A percentile compares a stretch with the other conserved stretches of the same genome.
Evolutionary conservation across 2,329 filamentous ascomycete genomes (phyloP).

Genomic region (Ophiostoma australiae): DNA sequence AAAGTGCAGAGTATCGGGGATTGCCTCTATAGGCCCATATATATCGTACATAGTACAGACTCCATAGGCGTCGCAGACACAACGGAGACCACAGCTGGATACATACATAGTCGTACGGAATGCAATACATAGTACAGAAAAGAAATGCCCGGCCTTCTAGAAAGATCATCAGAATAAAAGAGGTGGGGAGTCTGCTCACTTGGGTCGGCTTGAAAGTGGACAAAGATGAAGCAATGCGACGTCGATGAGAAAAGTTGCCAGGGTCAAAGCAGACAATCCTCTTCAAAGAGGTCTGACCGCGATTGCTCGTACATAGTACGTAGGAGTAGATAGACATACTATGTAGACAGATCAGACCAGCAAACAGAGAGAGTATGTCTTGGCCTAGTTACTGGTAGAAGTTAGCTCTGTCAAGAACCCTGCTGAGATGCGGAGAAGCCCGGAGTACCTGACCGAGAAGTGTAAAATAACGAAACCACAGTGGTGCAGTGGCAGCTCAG

Average conservation of each 20-base stretch:
- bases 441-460: background rate
- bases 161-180: background rate
- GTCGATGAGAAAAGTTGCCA: background rate
- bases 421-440: slow-evolving; percentile 20
- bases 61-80: slow-evolving; percentile 1
- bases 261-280: background rate
- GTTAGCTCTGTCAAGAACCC: background rate
- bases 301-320: too few relatives aligned
- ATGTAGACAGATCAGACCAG: too few relatives aligned
- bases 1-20: background rate
- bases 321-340: too few relatives aligned
- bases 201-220: slow-evolving; percentile 12
- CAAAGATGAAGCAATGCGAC: slow-evolving; percentile 10
- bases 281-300: slow-evolving; percentile 5
- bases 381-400: slow-evolving; percentile 14
- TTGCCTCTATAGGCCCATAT: background rate
- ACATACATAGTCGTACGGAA: background rate
- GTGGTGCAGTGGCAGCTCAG: background rate
- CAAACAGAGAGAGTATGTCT: background rate
- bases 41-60: background rate
- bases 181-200: background rate
- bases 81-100: slow-evolving; percentile 2
- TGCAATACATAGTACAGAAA: background rate
- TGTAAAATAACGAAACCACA: background rate
- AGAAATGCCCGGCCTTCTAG: slow-evolving; percentile 10